Percentiles rank a stretch among this genome's conserved stretches.
phyloP scores from a whole-genome alignment of 108 stramenopile genomes.

The Bacterosira constricta region DNA sequence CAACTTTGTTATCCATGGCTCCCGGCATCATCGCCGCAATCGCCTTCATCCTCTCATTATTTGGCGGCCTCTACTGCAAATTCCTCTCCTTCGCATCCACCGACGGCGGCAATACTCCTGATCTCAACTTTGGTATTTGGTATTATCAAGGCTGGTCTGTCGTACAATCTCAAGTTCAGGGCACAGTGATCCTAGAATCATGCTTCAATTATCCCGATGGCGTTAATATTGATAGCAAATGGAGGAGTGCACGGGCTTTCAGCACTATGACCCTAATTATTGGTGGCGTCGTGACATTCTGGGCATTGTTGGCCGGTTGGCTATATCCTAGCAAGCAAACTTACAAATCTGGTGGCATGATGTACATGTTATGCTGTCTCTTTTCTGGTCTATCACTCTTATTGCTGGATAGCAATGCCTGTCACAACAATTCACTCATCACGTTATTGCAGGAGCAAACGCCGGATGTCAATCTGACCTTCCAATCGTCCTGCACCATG shows the following conservation, averaged over 20 bases:
- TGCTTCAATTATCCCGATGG: slow-evolving; percentile 26
- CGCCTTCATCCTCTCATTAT: slow-evolving; percentile 28
- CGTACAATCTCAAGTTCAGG: slow-evolving; percentile 5
- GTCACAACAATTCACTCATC: slow-evolving; percentile 26
- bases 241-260: slow-evolving; percentile 47
- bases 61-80: slow-evolving; percentile 38
- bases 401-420: slow-evolving; percentile 49
- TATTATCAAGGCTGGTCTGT: slow-evolving; percentile 35
- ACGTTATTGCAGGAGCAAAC: background rate
- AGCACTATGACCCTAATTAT: slow-evolving; percentile 43
- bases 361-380: slow-evolving; percentile 34
- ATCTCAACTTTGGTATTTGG: slow-evolving; percentile 44
- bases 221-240: slow-evolving; percentile 34
- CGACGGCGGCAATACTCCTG: slow-evolving; percentile 3
- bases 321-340: background rate
- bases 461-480: background rate
- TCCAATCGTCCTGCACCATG: slow-evolving; percentile 24
- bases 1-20: background rate
- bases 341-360: slow-evolving; percentile 13
- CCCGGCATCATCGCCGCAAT: slow-evolving; percentile 32
- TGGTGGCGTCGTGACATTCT: slow-evolving; percentile 37
- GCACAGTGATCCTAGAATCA: slow-evolving; percentile 21
- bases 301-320: slow-evolving; percentile 33
- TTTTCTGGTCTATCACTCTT: slow-evolving; percentile 52
- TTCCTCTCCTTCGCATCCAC: slow-evolving; percentile 36